Evolutionary conservation across 1,139 yeast species (phyloP).

Genomic region (Keqinozyma sinolaborantium): DNA sequence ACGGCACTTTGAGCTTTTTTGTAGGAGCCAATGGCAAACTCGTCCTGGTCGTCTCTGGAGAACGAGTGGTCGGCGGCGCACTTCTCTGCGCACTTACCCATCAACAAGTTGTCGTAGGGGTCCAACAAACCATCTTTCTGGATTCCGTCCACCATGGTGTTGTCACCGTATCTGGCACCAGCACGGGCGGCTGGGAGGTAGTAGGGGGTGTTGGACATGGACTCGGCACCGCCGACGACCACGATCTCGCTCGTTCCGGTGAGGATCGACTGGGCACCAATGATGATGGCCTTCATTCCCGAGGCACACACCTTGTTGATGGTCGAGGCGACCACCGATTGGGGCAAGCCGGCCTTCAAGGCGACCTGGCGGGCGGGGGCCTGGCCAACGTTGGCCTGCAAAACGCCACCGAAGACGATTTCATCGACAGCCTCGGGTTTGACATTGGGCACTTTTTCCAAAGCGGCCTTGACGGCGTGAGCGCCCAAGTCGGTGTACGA

Average conservation of each 20-base stretch:
- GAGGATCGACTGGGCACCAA: conserved; percentile 86
- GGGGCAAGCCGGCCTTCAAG: conserved; percentile 79
- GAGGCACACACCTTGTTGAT: conserved; percentile 97
- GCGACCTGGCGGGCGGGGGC: conserved; percentile 99
- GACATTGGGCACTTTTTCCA: conserved; percentile 79
- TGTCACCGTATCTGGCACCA: conserved; percentile 89
- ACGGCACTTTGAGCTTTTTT: conserved; percentile 79
- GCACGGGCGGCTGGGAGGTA: conserved; percentile 81
- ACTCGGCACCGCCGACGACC: conserved; percentile 96
- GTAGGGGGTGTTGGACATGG: conserved; percentile 95
- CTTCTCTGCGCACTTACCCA: conserved; percentile 97
- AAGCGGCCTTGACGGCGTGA: conserved; percentile 85
- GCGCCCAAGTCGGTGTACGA: conserved; percentile 85
- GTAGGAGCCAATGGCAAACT: conserved; percentile 65
- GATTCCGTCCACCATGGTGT: conserved; percentile 76
- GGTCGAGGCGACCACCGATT: conserved; percentile 78
- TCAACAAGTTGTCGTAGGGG: conserved; percentile 79
- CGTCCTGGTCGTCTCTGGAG: conserved; percentile 70
- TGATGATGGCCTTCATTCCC: conserved; percentile 86
- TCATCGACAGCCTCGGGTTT: conserved; percentile 81
- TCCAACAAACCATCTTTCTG: conserved; percentile 90
- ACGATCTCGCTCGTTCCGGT: conserved; percentile 91
- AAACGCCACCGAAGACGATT: conserved; percentile 87
- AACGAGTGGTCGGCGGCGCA: conserved; percentile 74
- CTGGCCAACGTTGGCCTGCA: conserved; percentile 93